Evolutionary conservation across 768 basidiomycete species (phyloP), one percentile per base, ranked within the genome.

Genomic region (Termitomyces sp.): DNA sequence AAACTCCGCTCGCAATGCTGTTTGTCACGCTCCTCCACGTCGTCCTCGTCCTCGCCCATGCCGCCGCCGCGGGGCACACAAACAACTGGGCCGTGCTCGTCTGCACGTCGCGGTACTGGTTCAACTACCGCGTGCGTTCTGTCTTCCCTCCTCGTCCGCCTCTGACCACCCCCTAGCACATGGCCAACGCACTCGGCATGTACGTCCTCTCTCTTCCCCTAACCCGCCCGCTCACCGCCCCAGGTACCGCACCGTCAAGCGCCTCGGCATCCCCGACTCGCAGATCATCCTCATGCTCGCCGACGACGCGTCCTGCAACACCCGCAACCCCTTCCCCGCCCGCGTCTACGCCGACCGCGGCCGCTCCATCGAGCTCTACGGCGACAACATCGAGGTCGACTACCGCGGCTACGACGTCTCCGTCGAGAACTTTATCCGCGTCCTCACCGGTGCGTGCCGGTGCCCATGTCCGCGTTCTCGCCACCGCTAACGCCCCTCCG

Each of bases 11-110:
- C n/a, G 55, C 48, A 64, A 73, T 76, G 72, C 62, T 70, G 60
- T 70, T 72, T 39, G 48, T 66, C 53, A 67, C 67, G 47, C 36
- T 71, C 58, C 46, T 74, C 50, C 67, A n/a, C n/a, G n/a, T n/a
- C n/a, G n/a, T 66, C 34, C 53, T 73, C 46, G 61, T 79, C 32
- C 58, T 75, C 51, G 73, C 64, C 64, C 66, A 79, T 48, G 67
- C 65, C 33, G 66, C 66, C 62, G n/a, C n/a, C 79, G 75, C 73
- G 58, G 69, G 70, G 32, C 94, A 97, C 69, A 97, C 96, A 6
- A 99, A 98, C 69, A 98, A 98, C 71, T 99, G 97, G 97, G 97
- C 97, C 1, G 95, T 99, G 5, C 78, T 98, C 36, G 95, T 98
- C 4, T 95, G 91, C 65, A 82, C 97, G 1, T 97, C 95, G 5